Evolutionary conservation across 345 rosid species (phyloP).

Genomic region (Eucalyptus caleyi): DNA sequence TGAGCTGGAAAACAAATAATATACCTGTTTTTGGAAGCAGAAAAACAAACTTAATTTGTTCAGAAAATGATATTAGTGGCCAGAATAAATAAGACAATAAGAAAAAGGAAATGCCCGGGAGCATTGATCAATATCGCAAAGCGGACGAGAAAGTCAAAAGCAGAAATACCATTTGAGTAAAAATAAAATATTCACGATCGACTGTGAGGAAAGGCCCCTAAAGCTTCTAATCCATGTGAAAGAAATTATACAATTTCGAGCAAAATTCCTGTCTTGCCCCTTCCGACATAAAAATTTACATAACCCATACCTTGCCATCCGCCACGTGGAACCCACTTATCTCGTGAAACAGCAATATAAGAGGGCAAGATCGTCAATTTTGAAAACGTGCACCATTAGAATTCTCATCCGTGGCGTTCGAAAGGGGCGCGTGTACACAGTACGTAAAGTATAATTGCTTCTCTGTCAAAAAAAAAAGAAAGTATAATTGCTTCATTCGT

Average conservation of each 20-base stretch:
- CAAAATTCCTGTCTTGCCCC: too few relatives aligned
- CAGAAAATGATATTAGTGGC: background rate
- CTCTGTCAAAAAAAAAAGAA: too few relatives aligned
- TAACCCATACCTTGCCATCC: background rate
- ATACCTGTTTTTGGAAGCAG: background rate
- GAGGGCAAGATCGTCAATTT: background rate
- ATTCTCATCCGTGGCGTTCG: background rate
- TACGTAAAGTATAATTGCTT: background rate
- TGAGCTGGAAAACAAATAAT: too few relatives aligned
- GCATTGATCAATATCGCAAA: too few relatives aligned
- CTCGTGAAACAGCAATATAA: background rate
- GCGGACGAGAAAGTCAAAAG: too few relatives aligned
- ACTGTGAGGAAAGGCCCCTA: background rate
- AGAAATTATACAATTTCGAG: too few relatives aligned
- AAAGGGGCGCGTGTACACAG: background rate
- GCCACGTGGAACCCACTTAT: background rate
- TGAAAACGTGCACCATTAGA: background rate
- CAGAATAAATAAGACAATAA: background rate
- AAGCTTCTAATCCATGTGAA: too few relatives aligned
- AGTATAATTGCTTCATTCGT: background rate
- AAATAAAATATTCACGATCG: background rate
- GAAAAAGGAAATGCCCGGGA: background rate
- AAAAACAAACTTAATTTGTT: too few relatives aligned
- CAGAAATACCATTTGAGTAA: background rate
- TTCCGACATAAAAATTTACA: background rate